A percentile compares a stretch with the other conserved stretches of the same genome.
Conservation (phyloP, 495 filamentous ascomycete species). For the Cetradonia linearis region DNA sequence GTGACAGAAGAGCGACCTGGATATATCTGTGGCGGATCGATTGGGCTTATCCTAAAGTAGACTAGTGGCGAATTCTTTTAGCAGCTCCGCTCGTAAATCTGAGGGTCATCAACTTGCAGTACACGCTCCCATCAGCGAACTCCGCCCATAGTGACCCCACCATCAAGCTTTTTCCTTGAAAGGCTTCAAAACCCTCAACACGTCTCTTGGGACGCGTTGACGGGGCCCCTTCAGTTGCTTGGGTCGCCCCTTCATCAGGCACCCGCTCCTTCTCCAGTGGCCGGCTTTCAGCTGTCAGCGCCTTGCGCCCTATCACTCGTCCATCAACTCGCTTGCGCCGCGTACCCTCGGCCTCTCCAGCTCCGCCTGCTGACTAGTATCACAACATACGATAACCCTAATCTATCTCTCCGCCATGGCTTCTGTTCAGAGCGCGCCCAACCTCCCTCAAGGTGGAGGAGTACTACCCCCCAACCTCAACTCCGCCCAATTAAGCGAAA, state of each 20-base stretch:
- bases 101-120: constrained; percentile 9
- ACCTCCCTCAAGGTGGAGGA: constrained; percentile 50
- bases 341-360: constrained; percentile 9
- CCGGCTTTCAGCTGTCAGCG: constrained; percentile 8
- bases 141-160: constrained; percentile 15
- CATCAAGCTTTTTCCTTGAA: constrained; percentile 16
- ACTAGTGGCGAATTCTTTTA: background rate
- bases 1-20: background rate
- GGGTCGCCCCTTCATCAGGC: background rate
- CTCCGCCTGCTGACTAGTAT: constrained; percentile 14
- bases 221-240: constrained; percentile 14
- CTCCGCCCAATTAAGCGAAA: constrained; percentile 52
- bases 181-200: constrained; percentile 21
- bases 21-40: background rate
- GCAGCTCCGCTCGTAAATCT: background rate
- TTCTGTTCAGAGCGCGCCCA: constrained; percentile 61
- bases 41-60: background rate
- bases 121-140: constrained; percentile 16
- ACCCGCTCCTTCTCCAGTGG: constrained; percentile 7
- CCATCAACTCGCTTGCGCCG: constrained; percentile 21
- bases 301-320: constrained; percentile 15
- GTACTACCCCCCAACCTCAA: constrained; percentile 46
- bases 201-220: constrained; percentile 23
- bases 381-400: constrained; percentile 11
- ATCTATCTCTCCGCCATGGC: constrained; percentile 44